A percentile compares a stretch with the other conserved stretches of the same genome.
Conservation (phyloP, 2,329 filamentous ascomycete genomes). For the Aureobasidium sp. region DNA sequence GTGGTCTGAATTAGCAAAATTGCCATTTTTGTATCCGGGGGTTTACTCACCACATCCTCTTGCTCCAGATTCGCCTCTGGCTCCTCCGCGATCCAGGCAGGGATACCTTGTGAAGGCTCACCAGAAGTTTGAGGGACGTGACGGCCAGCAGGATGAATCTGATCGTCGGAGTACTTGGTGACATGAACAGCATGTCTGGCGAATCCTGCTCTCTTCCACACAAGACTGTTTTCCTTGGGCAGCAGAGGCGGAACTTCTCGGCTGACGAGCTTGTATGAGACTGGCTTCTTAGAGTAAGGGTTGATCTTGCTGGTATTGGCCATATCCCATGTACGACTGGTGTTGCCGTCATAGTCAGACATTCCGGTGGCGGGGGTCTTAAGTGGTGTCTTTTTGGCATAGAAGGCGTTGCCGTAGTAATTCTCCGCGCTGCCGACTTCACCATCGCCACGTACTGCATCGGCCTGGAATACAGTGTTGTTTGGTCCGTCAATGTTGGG, state of each 20-base stretch:
- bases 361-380: constrained; percentile 60
- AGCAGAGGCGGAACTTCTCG: constrained; percentile 72
- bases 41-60: constrained; percentile 57
- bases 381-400: constrained; percentile 74
- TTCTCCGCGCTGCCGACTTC: constrained; percentile 77
- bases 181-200: constrained; percentile 82
- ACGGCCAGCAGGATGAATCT: constrained; percentile 77
- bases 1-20: not conserved
- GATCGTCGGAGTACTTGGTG: constrained; percentile 74
- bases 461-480: constrained; percentile 69
- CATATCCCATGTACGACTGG: constrained; percentile 84
- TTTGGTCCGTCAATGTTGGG: constrained; percentile 77
- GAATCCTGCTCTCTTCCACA: constrained; percentile 86
- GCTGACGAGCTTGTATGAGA: constrained; percentile 83
- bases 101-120: constrained; percentile 65
- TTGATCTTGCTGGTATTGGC: constrained; percentile 78
- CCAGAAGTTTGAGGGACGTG: constrained; percentile 86
- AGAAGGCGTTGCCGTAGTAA: constrained; percentile 85
- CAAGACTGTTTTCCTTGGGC: constrained; percentile 72
- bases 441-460: constrained; percentile 63
- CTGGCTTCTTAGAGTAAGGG: constrained; percentile 76
- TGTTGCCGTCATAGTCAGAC: constrained; percentile 75
- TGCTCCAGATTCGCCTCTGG: constrained; percentile 57
- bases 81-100: constrained; percentile 66
- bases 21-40: not conserved